phyloP scores from a whole-genome alignment of 2,329 filamentous ascomycete species.

The Trichoderma sp. region DNA sequence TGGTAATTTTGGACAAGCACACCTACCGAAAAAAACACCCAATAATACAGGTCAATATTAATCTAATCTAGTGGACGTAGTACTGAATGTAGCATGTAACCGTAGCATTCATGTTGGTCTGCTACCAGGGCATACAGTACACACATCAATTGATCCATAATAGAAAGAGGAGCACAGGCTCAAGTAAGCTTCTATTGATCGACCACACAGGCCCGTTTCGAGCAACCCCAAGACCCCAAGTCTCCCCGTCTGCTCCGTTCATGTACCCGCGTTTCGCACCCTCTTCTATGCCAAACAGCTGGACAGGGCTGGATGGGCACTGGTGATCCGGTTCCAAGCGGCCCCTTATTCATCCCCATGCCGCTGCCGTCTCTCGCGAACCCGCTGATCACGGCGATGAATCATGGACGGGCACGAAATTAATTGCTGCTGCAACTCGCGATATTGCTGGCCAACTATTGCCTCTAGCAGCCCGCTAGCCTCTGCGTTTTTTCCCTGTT shows the following conservation, averaged over 20 bases:
- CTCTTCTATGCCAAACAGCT: background rate
- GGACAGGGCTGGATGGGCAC: background rate
- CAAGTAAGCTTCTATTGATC: background rate
- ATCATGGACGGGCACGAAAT: background rate
- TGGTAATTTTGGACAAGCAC: background rate
- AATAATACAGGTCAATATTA: background rate
- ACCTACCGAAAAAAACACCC: background rate
- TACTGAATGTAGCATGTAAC: background rate
- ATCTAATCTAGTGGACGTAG: background rate
- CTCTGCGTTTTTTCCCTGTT: background rate
- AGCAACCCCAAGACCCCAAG: background rate
- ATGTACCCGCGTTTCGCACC: background rate
- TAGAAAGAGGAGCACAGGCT: background rate
- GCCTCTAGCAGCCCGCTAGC: slow-evolving; percentile 8
- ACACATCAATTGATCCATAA: background rate
- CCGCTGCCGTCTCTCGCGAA: background rate
- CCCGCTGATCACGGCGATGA: slow-evolving; percentile 8
- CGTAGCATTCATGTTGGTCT: background rate
- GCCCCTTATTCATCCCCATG: background rate
- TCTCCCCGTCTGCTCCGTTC: background rate
- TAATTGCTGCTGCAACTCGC: background rate
- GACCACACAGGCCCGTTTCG: background rate
- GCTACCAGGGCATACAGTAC: background rate
- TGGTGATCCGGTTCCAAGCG: slow-evolving; percentile 12
- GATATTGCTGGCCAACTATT: slow-evolving; percentile 18